Base-by-base conservation (phyloP, 257 asterid genomes). In the Capsicum baccatum region DNA sequence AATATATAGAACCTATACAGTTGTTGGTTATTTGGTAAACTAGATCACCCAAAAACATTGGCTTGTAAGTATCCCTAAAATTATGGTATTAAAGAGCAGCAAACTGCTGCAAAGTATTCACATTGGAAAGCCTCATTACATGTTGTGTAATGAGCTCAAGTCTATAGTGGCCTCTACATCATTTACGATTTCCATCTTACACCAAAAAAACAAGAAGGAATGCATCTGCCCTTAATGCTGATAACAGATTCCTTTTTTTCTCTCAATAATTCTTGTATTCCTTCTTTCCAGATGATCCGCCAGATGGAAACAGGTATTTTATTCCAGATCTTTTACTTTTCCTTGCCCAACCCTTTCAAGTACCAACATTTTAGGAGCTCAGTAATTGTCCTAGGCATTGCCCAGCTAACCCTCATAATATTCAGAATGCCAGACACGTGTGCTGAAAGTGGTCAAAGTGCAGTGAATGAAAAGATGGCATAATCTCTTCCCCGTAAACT, bases 271-370 rank as follows among this genome's bases (percentile, higher is more conserved):
- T 44, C 56, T n/a, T 16, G 55, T 44, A 5, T 44, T 17, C 37
- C 57, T 44, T 70, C 79, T 70, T 70, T 70, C 79, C 79, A 9
- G 52, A 70, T 70, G 57, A 70, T 70, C 79, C 9, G 13, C 56
- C 79, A 70, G 56, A 70, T 44, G 35, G 56, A 17, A 16, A 70
- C 35, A 35, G 54, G 56, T 57, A 70, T 9, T 70, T 56, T 16
- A 44, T 44, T 70, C 79, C 79, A 70, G 17, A 17, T 44, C 35
- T 17, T 39, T 44, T 39, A 35, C 37, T 70, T 44, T 33, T n/a
- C 57, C 57, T 44, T 71, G 14, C 57, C 35, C 57, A n/a, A 16
- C 16, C 17, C 57, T 71, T 71, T 70, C 37, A 70, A 42, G 79
- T 16, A 70, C 15, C 57, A 71, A 10, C 37, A 71, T 42, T 70